Evolutionary conservation across 129 eudicot genomes (phyloP), one percentile per base, ranked within the genome.

Genomic region (Flaveria sonorensis): DNA sequence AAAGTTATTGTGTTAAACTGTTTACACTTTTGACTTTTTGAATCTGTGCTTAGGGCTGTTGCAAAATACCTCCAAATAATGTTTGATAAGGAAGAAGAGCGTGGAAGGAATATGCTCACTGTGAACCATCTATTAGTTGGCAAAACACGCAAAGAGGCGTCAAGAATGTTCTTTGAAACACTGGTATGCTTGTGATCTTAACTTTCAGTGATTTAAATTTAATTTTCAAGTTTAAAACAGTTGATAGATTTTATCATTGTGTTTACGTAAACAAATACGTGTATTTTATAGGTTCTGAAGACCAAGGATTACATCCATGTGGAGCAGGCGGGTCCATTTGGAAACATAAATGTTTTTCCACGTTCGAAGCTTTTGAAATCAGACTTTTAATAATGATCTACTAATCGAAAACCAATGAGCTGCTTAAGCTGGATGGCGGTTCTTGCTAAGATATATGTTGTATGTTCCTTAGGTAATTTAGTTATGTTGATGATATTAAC

Each of bases 141-240:
- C 20, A 93, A 93, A 88, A 84, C 97, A 18, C 92, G 98, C 52
- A 93, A 88, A 84, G 98, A 93, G 67, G 98, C 98, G 1, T 90
- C 98, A 55, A 93, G 98, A 75, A 93, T 93, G 98, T 93, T 93
- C 81, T 93, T 93, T 50, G 98, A 93, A 80, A 81, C 98, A 86
- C 60, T 90, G 92, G 98, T 93, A 90, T 40, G 30, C 18, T 6
- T 15, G 6, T 6, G 7, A 36, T 36, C 40, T 36, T 53, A 64
- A 14, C 52, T 72, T 21, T 21, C 6, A 50, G 43, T 2, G 53
- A 2, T 48, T 75, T 14, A 30, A 52, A 60, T 4, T 61, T 4
- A 2, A 15, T 63, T 30, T 30, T 13, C 3, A 39, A 67, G 15
- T 18, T 14, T 32, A 42, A 63, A 12, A 46, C 11, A 43, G 3